Conservation (phyloP, 768 basidiomycete genomes). For the Hypholoma fasciculare region DNA sequence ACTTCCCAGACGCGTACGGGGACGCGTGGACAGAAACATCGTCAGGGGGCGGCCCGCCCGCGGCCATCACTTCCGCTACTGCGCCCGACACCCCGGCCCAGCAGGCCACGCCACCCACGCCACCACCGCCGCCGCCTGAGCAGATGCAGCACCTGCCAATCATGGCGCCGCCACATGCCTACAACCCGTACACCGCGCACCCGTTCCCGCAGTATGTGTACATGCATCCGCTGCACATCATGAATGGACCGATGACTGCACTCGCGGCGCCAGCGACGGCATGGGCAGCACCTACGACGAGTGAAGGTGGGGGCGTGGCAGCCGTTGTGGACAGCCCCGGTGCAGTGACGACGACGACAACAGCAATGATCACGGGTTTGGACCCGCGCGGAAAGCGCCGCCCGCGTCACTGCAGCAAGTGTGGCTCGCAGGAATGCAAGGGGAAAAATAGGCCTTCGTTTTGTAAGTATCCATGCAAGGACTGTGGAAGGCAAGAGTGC, state of each 20-base stretch:
- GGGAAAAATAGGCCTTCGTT: constrained; percentile 79
- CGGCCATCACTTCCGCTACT: constrained; percentile 7
- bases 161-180: constrained; percentile 13
- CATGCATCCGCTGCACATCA: constrained; percentile 20
- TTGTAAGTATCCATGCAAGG: constrained; percentile 74
- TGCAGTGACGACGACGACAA: neutral
- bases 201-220: constrained; percentile 27
- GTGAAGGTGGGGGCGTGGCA: neutral
- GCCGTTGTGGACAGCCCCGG: neutral
- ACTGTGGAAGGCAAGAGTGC: constrained; percentile 81
- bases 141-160: neutral
- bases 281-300: neutral
- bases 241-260: constrained; percentile 21
- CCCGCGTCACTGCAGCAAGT: constrained; percentile 79
- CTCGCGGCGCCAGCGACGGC: constrained; percentile 5
- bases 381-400: constrained; percentile 54
- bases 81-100: constrained; percentile 12
- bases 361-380: neutral
- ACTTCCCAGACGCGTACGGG: constrained; percentile 52
- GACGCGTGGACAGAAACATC: constrained; percentile 60
- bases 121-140: neutral
- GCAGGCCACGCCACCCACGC: neutral
- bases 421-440: constrained; percentile 79
- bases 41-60: constrained; percentile 6
- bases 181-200: constrained; percentile 24